Evolutionary conservation across 192 early-diverging fungal species (phyloP).

Genomic region (Gaertneriomyces semiglobifer): DNA sequence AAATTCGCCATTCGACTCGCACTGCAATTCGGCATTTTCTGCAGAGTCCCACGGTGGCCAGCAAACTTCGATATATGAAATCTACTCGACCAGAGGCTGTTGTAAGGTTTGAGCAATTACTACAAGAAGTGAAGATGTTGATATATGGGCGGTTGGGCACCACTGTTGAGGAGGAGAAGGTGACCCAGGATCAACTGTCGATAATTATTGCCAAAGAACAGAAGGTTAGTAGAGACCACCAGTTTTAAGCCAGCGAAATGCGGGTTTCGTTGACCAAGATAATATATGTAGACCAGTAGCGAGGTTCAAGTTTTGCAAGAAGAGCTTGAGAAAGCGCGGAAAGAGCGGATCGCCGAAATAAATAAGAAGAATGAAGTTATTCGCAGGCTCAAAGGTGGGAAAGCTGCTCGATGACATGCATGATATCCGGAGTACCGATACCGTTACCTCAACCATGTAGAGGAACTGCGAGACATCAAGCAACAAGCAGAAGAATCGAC

Average conservation of each 20-base stretch:
- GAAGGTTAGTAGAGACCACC: constrained; percentile 36
- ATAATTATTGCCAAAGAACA: constrained; percentile 57
- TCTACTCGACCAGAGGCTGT: constrained; percentile 32
- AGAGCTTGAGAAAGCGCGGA: constrained; percentile 52
- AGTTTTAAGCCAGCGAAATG: not conserved
- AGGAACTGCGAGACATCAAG: constrained; percentile 56
- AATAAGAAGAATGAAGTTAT: constrained; percentile 56
- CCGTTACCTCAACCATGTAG: constrained; percentile 23
- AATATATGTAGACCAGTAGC: constrained; percentile 40
- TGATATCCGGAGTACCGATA: not conserved
- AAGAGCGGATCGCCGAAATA: constrained; percentile 47
- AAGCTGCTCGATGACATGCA: not conserved
- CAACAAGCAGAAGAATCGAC: constrained; percentile 60
- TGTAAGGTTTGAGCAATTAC: constrained; percentile 42
- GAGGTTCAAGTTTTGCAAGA: constrained; percentile 41
- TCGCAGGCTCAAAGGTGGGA: constrained; percentile 51
- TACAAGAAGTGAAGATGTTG: constrained; percentile 52
- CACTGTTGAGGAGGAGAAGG: constrained; percentile 54
- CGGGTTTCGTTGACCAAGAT: not conserved
- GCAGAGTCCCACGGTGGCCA: constrained; percentile 42
- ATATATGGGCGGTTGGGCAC: constrained; percentile 50
- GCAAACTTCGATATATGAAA: constrained; percentile 49
- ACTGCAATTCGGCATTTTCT: constrained; percentile 42
- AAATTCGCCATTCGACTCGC: constrained; percentile 36
- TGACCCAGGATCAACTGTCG: constrained; percentile 47